These are phyloP conservation scores for Tricholoma flavovirens DNA, from an alignment of 768 basidiomycete genomes.

Conservation along the genomic window DNA sequence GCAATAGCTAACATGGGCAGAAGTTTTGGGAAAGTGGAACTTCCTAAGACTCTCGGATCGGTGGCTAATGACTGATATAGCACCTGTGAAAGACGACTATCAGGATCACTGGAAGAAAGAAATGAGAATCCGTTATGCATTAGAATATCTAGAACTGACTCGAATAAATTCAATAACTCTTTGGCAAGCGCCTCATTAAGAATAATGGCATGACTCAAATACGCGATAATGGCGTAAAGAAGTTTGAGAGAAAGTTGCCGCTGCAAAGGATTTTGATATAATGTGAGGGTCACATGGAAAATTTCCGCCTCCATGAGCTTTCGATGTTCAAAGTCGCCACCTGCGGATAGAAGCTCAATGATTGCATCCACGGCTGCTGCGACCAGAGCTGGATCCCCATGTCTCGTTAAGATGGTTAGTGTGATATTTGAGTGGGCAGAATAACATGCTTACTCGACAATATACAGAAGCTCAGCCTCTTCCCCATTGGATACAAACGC, in stretches of 20 bases:
- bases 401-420: slow-evolving; percentile 3
- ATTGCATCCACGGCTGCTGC: slow-evolving; percentile 11
- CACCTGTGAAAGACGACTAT: slow-evolving; percentile 8
- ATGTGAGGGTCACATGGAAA: slow-evolving; percentile 6
- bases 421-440: not conserved
- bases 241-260: slow-evolving; percentile 12
- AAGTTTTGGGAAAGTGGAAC: slow-evolving; percentile 6
- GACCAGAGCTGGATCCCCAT: slow-evolving; percentile 6
- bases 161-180: slow-evolving; percentile 13
- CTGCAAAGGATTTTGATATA: slow-evolving; percentile 7
- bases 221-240: slow-evolving; percentile 8
- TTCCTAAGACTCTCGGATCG: slow-evolving; percentile 8
- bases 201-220: slow-evolving; percentile 12
- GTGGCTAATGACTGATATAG: slow-evolving; percentile 10
- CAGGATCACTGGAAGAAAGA: slow-evolving; percentile 11
- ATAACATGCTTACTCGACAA: slow-evolving; percentile 9
- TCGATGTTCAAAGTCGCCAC: slow-evolving; percentile 10
- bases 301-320: slow-evolving; percentile 12
- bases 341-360: slow-evolving; percentile 11
- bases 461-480: slow-evolving; percentile 11
- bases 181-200: slow-evolving; percentile 7
- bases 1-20: slow-evolving; percentile 11
- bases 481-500: slow-evolving; percentile 11
- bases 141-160: slow-evolving; percentile 7
- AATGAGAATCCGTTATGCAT: not conserved